Percentiles rank a stretch among this genome's conserved stretches.
Evolutionary conservation across 2,329 filamentous ascomycete species (phyloP).

Genomic region (Exophiala phaeomuriformis): DNA sequence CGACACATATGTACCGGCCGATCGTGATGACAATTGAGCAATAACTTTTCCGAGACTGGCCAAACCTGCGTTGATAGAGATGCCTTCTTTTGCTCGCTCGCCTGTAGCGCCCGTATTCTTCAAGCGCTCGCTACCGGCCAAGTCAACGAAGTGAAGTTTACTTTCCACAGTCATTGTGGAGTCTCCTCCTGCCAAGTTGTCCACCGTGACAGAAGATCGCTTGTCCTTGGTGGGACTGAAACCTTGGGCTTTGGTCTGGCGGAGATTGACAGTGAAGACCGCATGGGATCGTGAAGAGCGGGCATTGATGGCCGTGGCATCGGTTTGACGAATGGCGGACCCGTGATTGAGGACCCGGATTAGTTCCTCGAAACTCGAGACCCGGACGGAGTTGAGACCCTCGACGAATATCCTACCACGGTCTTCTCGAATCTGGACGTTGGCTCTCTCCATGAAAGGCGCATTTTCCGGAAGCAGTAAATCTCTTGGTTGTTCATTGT

Average conservation of each 20-base stretch:
- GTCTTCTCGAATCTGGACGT: slow-evolving; percentile 90
- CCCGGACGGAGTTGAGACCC: slow-evolving; percentile 76
- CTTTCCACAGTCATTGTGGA: slow-evolving; percentile 81
- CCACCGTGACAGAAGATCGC: slow-evolving; percentile 76
- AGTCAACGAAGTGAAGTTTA: slow-evolving; percentile 96
- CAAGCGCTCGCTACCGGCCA: slow-evolving; percentile 90
- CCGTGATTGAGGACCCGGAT: slow-evolving; percentile 85
- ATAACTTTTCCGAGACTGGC: slow-evolving; percentile 97
- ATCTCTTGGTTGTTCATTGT: slow-evolving; percentile 93
- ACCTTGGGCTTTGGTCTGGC: slow-evolving; percentile 58
- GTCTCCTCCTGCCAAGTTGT: slow-evolving; percentile 62
- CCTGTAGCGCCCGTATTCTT: slow-evolving; percentile 97
- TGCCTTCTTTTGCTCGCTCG: slow-evolving; percentile 89
- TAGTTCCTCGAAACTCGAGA: slow-evolving; percentile 87
- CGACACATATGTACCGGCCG: slow-evolving; percentile 82
- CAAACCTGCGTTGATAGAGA: slow-evolving; percentile 94
- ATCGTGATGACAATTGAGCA: slow-evolving; percentile 87
- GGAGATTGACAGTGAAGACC: slow-evolving; percentile 88
- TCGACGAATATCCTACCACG: slow-evolving; percentile 93
- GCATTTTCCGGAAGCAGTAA: slow-evolving; percentile 71
- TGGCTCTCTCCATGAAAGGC: slow-evolving; percentile 60
- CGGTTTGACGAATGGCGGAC: slow-evolving; percentile 89
- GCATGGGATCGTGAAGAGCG: slow-evolving; percentile 96
- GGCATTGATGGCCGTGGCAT: slow-evolving; percentile 93
- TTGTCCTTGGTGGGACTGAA: slow-evolving; percentile 64